These are phyloP conservation scores for Microbotryum scabiosae DNA, from an alignment of 1,284 basidiomycete genomes.

Conservation along the genomic window DNA sequence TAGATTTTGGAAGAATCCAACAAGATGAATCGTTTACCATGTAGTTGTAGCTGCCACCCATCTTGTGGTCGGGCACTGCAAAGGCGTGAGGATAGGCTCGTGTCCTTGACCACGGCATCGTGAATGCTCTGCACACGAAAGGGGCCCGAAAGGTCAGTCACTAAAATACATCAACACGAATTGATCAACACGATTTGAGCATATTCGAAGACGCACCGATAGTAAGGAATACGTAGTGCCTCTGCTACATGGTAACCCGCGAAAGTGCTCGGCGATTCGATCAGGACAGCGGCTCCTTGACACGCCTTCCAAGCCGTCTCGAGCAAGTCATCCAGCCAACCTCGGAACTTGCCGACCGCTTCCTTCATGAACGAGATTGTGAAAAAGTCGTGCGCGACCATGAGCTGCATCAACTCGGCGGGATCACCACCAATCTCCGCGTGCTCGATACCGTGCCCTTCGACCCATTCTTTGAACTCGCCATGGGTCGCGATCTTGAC, in stretches of 20 bases:
- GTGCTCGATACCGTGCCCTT: constrained; percentile 81
- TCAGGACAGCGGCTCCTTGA: constrained; percentile 81
- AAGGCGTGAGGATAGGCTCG: constrained; percentile 96
- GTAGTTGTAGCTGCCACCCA: constrained; percentile 95
- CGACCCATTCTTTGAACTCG: constrained; percentile 92
- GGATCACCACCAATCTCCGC: constrained; percentile 91
- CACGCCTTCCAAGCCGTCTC: constrained; percentile 92
- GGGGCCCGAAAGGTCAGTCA: not conserved
- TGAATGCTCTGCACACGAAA: constrained; percentile 48
- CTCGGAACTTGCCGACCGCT: constrained; percentile 70
- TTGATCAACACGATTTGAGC: not conserved
- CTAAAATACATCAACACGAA: not conserved
- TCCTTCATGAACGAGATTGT: constrained; percentile 90
- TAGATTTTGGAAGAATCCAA: not conserved
- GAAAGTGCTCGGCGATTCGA: constrained; percentile 95
- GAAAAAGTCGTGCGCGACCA: constrained; percentile 93
- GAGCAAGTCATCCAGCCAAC: constrained; percentile 92
- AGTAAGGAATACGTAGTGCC: constrained; percentile 85
- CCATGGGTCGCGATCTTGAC: constrained; percentile 83
- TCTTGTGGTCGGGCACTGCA: constrained; percentile 87
- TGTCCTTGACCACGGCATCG: constrained; percentile 59
- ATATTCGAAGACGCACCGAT: constrained; percentile 55
- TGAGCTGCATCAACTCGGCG: constrained; percentile 69
- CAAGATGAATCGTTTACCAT: constrained; percentile 55
- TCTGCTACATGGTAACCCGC: constrained; percentile 98